Percentiles rank a stretch among this genome's conserved stretches.
Conservation (phyloP, 1,284 basidiomycete genomes). For the Tranzscheliella williamsii region DNA sequence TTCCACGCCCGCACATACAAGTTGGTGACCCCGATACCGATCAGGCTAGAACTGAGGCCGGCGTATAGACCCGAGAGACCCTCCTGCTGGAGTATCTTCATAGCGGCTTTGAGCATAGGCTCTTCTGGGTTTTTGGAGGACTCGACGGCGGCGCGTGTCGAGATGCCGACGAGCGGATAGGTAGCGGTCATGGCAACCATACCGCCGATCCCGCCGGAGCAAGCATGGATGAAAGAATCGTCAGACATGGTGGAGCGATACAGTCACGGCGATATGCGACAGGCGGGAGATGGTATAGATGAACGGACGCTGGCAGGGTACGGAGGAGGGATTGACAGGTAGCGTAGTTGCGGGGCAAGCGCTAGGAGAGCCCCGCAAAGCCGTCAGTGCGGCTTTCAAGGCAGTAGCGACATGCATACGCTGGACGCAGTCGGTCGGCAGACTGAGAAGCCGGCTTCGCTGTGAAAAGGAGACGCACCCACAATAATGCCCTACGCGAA, state of each 20-base stretch:
- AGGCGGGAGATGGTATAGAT: conserved; percentile 8
- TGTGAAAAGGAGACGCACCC: no score
- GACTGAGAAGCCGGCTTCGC: no score
- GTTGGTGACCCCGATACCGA: conserved; percentile 92
- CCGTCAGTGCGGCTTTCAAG: no score
- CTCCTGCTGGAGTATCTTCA: conserved; percentile 80
- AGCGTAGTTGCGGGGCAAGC: no score
- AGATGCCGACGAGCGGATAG: conserved; percentile 82
- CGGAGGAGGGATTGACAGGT: no score
- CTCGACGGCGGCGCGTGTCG: conserved; percentile 89
- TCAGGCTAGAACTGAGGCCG: conserved; percentile 80
- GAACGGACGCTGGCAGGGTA: no score
- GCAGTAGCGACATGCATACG: no score
- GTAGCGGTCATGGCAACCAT: conserved; percentile 65
- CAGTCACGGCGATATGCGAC: not conserved
- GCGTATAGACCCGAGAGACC: conserved; percentile 84
- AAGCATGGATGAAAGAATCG: conserved; percentile 85
- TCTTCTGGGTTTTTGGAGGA: conserved; percentile 74
- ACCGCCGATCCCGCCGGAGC: conserved; percentile 87
- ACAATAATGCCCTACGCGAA: no score
- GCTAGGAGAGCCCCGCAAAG: no score
- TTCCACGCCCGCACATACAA: conserved; percentile 63
- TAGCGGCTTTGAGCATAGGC: conserved; percentile 64
- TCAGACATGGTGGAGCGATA: conserved; percentile 41
- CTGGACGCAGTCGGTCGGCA: no score